Evolutionary conservation across 2,329 filamentous ascomycete genomes (phyloP).

Genomic region (Aspergillus sp.): DNA sequence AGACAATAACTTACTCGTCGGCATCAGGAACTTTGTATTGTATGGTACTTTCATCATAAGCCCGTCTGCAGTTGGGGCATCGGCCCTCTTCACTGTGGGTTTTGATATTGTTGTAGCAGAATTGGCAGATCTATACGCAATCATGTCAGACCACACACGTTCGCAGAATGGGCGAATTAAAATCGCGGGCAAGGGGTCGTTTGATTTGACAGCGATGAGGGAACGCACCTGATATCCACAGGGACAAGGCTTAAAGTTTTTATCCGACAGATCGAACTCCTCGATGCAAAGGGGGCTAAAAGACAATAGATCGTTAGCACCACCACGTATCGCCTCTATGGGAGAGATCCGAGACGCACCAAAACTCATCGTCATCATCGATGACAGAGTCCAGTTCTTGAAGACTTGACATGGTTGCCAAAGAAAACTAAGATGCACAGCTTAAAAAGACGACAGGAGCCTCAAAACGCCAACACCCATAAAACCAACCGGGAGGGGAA

Average conservation of each 20-base stretch:
- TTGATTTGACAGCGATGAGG: neutral
- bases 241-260: constrained; percentile 93
- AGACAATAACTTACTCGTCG: constrained; percentile 71
- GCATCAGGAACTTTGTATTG: constrained; percentile 91
- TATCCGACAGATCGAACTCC: constrained; percentile 96
- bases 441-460: constrained; percentile 16
- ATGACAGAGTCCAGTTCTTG: constrained; percentile 45
- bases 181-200: neutral
- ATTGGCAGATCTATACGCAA: constrained; percentile 80
- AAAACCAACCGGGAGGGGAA: neutral
- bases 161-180: too few species aligned
- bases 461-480: constrained; percentile 20
- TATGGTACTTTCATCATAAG: constrained; percentile 95
- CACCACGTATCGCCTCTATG: neutral
- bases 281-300: constrained; percentile 92
- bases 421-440: constrained; percentile 16
- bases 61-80: constrained; percentile 92
- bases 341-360: constrained; percentile 25
- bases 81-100: constrained; percentile 90
- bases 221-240: constrained; percentile 88
- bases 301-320: constrained; percentile 13
- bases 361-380: constrained; percentile 47
- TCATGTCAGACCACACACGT: neutral
- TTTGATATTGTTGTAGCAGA: constrained; percentile 99
- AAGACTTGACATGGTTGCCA: constrained; percentile 39